phyloP scores from a whole-genome alignment of 208 protist genomes.

The Novymonas esmeraldas region DNA sequence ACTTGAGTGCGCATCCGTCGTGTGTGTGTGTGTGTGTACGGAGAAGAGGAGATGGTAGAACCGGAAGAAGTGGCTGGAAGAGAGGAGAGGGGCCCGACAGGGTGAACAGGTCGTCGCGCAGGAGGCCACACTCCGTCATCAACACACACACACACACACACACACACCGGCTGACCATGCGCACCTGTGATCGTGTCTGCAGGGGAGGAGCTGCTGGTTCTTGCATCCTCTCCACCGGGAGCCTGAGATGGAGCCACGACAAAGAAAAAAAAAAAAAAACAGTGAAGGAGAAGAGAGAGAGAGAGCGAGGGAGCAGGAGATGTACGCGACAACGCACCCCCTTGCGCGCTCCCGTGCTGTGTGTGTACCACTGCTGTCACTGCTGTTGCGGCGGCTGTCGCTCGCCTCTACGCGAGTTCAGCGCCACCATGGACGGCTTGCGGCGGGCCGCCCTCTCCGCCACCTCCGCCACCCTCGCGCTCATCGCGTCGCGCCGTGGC shows the following conservation, averaged over 20 bases:
- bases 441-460: not conserved
- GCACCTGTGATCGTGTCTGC: no score
- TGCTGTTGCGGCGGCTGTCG: not conserved
- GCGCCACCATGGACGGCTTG: slow-evolving; percentile 6
- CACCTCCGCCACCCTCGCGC: not conserved
- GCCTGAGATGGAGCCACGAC: no score
- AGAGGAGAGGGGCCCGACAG: not conserved
- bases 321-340: no score
- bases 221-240: no score
- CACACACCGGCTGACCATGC: no score
- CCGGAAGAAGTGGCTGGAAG: not conserved
- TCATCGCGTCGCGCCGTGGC: not conserved
- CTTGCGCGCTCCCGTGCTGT: not conserved
- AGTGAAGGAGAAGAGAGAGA: no score
- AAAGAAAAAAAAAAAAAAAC: no score
- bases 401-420: not conserved
- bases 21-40: not conserved
- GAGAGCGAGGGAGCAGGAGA: no score
- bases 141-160: slow-evolving; percentile 4
- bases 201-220: no score
- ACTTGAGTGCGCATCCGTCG: not conserved
- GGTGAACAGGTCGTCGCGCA: not conserved
- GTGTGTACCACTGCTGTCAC: not conserved
- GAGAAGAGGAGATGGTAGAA: not conserved
- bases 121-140: not conserved